These are phyloP conservation scores for Candida mattraensis DNA, from an alignment of 805 yeast species.

Conservation along the genomic window DNA sequence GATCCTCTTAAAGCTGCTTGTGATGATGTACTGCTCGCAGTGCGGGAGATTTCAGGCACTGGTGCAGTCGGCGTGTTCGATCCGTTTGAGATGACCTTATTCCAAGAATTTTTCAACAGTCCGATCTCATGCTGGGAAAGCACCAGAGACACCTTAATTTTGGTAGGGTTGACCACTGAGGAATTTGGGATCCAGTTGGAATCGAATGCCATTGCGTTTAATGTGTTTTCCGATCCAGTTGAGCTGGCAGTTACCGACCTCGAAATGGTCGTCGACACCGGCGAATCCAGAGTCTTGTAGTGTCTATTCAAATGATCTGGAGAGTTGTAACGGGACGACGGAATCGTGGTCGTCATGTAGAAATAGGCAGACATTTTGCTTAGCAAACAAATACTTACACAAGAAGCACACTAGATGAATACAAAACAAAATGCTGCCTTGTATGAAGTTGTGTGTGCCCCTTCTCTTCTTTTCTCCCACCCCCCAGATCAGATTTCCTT, in stretches of 20 bases:
- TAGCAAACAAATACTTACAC: no score
- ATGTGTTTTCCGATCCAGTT: conserved; percentile 11
- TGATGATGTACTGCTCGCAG: not conserved
- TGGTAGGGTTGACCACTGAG: conserved; percentile 27
- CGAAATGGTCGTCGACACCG: no score
- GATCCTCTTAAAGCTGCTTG: conserved; percentile 3
- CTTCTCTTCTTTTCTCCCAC: no score
- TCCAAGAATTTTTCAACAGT: conserved; percentile 48
- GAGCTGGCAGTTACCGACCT: conserved; percentile 30
- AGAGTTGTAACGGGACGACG: no score
- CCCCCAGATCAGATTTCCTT: no score
- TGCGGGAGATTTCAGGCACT: not conserved
- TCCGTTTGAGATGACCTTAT: conserved; percentile 32
- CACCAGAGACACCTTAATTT: conserved; percentile 23
- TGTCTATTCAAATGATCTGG: no score
- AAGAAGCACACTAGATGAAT: no score
- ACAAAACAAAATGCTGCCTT: no score
- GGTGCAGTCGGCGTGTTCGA: conserved; percentile 2
- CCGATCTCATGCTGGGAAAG: conserved; percentile 42
- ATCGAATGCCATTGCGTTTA: conserved; percentile 28
- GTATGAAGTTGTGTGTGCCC: no score
- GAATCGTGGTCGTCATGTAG: no score
- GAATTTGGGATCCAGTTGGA: conserved; percentile 36
- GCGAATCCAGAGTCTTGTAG: no score
- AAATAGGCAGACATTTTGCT: no score